phyloP scores from a whole-genome alignment of 2,329 filamentous ascomycete species.

The Alternaria arbusti region DNA sequence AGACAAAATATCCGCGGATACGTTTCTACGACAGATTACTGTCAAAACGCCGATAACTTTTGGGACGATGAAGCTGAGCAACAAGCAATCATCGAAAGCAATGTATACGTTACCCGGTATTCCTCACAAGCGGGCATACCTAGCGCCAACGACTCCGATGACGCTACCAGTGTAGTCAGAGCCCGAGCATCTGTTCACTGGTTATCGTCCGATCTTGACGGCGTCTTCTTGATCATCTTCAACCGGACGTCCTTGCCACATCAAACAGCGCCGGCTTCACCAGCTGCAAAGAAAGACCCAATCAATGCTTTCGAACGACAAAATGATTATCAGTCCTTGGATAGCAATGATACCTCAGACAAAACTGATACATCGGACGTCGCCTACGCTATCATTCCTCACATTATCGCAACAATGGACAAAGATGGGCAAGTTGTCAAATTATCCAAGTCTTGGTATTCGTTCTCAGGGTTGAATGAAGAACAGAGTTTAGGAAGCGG shows the following conservation, averaged over 20 bases:
- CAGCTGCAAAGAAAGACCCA: too few species aligned
- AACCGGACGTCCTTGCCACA: constrained; percentile 4
- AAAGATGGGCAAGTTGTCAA: constrained; percentile 5
- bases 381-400: constrained; percentile 1
- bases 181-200: constrained; percentile 5
- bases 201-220: not conserved
- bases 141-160: too few species aligned
- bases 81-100: too few species aligned
- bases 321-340: too few species aligned
- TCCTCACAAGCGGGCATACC: not conserved
- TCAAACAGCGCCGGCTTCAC: not conserved
- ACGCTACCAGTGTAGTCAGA: not conserved
- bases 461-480: constrained; percentile 11
- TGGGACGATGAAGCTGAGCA: too few species aligned
- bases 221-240: constrained; percentile 3
- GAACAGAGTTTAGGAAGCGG: constrained; percentile 8
- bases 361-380: too few species aligned
- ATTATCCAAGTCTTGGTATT: constrained; percentile 9
- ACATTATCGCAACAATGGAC: constrained; percentile 6
- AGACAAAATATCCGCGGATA: not conserved
- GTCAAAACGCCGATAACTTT: not conserved
- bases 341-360: too few species aligned
- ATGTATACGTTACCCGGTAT: constrained; percentile 1
- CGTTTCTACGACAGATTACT: too few species aligned
- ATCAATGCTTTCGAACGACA: too few species aligned